Evolutionary conservation across 768 basidiomycete species (phyloP).

Genomic region (Lentinula sp.): DNA sequence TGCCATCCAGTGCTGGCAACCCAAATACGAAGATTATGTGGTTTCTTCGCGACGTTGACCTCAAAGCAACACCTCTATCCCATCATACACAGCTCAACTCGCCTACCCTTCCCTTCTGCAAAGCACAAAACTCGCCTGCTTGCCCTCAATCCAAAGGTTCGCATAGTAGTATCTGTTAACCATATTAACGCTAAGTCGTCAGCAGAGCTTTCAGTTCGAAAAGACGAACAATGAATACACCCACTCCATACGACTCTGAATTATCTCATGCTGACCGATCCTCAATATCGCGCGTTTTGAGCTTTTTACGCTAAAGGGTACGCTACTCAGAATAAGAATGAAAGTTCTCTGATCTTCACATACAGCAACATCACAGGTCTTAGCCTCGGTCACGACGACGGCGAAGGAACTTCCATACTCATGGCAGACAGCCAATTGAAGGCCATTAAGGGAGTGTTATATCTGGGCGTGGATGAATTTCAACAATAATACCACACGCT

Average conservation of each 20-base stretch:
- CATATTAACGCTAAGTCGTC: conserved; percentile 82
- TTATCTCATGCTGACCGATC: conserved; percentile 58
- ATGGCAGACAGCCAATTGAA: conserved; percentile 67
- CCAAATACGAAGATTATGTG: conserved; percentile 58
- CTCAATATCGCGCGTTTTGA: conserved; percentile 46
- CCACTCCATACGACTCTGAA: conserved; percentile 76
- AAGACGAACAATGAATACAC: conserved; percentile 61
- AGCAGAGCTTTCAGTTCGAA: conserved; percentile 54
- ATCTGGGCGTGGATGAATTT: conserved; percentile 27
- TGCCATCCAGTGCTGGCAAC: conserved; percentile 42
- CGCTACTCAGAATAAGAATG: conserved; percentile 24
- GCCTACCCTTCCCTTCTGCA: conserved; percentile 57
- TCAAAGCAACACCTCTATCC: conserved; percentile 56
- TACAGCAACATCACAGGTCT: conserved; percentile 71
- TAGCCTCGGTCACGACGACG: conserved; percentile 82
- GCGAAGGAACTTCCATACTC: conserved; percentile 72
- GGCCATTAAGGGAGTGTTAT: conserved; percentile 29
- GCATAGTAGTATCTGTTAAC: conserved; percentile 81
- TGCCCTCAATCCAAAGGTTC: conserved; percentile 68
- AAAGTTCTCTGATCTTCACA: conserved; percentile 51
- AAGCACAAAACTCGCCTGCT: conserved; percentile 64
- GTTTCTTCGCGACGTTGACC: conserved; percentile 43
- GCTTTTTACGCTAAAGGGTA: conserved; percentile 19
- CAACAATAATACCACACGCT: conserved; percentile 58
- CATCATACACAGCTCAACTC: conserved; percentile 87